Conservation (phyloP, 2,329 filamentous ascomycete species). For the Stagonosporopsis cucurbitacearum region DNA sequence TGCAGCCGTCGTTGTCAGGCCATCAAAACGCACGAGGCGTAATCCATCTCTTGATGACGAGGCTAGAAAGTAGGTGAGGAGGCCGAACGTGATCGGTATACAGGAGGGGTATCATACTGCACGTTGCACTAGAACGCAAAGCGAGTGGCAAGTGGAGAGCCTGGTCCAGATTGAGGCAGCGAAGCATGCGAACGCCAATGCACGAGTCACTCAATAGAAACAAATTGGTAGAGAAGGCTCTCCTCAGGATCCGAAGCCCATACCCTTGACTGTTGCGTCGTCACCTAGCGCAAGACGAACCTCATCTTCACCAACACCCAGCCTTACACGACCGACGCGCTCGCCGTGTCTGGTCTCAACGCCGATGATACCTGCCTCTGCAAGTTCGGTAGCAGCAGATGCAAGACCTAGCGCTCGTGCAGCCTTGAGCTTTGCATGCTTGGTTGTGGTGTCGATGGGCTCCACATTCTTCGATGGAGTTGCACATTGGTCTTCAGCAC, state of each 20-base stretch:
- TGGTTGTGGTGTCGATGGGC: constrained; percentile 22
- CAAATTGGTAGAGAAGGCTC: not conserved
- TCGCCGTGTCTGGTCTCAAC: constrained; percentile 81
- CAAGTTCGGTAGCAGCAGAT: constrained; percentile 78
- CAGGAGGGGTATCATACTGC: constrained; percentile 16
- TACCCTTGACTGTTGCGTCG: constrained; percentile 81
- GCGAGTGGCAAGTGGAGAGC: constrained; percentile 2
- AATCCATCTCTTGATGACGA: not conserved
- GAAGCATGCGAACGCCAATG: not conserved
- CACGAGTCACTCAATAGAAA: not conserved
- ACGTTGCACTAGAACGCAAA: constrained; percentile 4
- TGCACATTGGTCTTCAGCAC: constrained; percentile 14
- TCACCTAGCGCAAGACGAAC: constrained; percentile 86
- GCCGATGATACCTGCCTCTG: constrained; percentile 85
- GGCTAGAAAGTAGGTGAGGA: constrained; percentile 1
- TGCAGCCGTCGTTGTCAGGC: constrained; percentile 7
- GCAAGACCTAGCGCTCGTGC: constrained; percentile 65
- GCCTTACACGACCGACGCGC: constrained; percentile 82
- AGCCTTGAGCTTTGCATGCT: constrained; percentile 42
- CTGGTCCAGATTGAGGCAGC: not conserved
- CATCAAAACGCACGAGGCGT: not conserved
- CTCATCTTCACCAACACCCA: constrained; percentile 90
- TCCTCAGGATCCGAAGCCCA: constrained; percentile 59
- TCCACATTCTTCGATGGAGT: constrained; percentile 30
- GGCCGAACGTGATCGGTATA: constrained; percentile 4